These are phyloP conservation scores for Fraxinus quadrangulata DNA, from an alignment of 257 asterid species.

Conservation along the genomic window DNA sequence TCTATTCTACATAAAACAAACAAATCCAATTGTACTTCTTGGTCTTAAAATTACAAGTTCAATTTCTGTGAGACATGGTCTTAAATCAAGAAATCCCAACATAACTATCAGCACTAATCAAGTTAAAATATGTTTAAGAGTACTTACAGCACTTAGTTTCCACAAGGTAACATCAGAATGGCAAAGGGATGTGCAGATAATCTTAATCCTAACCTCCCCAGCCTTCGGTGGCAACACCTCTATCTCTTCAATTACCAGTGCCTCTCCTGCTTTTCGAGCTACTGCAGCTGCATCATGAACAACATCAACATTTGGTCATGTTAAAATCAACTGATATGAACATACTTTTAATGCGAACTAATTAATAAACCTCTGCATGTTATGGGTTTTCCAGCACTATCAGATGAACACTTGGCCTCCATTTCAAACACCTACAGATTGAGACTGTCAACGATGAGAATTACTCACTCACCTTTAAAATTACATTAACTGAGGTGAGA, in stretches of 20 bases:
- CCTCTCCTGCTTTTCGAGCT: conserved; percentile 45
- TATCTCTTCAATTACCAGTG: conserved; percentile 49
- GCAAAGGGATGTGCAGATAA: conserved; percentile 49
- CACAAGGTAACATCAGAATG: conserved; percentile 46
- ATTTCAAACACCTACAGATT: no score
- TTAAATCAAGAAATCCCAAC: background rate
- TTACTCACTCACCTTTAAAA: background rate
- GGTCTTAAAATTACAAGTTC: no score
- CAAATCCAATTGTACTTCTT: no score
- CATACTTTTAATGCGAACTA: background rate
- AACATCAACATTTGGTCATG: background rate
- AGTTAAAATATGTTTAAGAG: background rate
- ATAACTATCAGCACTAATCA: background rate
- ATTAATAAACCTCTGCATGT: conserved; percentile 43
- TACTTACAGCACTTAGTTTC: conserved; percentile 38
- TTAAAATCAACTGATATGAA: background rate
- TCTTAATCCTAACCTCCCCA: conserved; percentile 55
- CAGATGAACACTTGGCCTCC: background rate
- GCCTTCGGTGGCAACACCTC: conserved; percentile 50
- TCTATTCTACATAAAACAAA: no score
- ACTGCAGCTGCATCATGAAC: conserved; percentile 42
- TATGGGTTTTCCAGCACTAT: conserved; percentile 46
- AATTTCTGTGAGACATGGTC: background rate
- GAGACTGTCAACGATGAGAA: background rate
- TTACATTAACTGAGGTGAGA: no score